Conservation (phyloP, 108 stramenopile species). For the Skeletonema tropicum region DNA sequence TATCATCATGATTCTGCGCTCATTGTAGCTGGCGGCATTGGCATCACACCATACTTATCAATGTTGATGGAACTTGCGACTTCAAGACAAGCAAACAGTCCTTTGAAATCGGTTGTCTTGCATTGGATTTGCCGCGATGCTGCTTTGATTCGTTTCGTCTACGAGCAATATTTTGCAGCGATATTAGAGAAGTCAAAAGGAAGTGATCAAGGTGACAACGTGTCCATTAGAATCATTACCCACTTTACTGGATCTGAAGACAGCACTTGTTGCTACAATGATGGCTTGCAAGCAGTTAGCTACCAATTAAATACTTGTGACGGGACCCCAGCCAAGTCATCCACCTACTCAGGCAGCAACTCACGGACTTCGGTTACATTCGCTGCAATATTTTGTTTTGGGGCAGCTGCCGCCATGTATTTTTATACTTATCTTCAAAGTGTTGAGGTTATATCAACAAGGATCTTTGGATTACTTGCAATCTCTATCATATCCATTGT, state of each 20-base stretch:
- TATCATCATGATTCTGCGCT: conserved; percentile 50
- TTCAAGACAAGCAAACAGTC: neutral
- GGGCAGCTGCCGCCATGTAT: neutral
- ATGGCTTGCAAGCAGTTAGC: neutral
- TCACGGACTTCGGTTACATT: neutral
- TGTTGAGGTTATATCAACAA: neutral
- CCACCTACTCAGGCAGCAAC: neutral
- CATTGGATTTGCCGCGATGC: conserved; percentile 74
- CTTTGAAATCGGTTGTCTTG: conserved; percentile 31
- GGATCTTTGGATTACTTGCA: neutral
- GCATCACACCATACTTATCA: conserved; percentile 68
- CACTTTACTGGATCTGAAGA: conserved; percentile 10
- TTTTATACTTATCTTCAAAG: no score
- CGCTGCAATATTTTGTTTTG: neutral
- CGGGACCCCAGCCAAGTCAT: neutral
- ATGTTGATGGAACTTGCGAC: conserved; percentile 16
- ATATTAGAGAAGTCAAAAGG: neutral
- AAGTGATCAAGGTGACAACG: neutral
- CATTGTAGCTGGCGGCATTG: conserved; percentile 65
- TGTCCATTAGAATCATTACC: neutral
- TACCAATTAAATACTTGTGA: neutral
- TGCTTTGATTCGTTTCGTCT: conserved; percentile 46
- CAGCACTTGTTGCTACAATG: neutral
- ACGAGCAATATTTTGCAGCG: conserved; percentile 50
- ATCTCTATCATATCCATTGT: neutral